Base-by-base conservation (phyloP, 2,329 filamentous ascomycete species). In the Lasiodiplodia citricola region DNA sequence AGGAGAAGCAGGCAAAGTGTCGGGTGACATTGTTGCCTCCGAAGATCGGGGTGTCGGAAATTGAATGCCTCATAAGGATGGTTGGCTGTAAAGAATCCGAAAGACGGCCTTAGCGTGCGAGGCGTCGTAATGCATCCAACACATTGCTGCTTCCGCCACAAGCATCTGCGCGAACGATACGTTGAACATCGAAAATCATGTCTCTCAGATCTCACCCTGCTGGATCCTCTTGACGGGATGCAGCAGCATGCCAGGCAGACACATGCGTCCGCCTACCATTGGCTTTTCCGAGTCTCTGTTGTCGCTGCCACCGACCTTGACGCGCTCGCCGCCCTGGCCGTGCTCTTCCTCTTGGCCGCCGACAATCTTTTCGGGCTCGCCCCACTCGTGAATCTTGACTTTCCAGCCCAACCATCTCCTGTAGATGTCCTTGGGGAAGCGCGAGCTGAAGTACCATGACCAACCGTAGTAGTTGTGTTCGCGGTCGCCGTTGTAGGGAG, bases 401-500 rank as follows among this genome's bases (percentile, higher is more conserved):
- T 87, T 88, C 75, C 95, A 88, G 1, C 94, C 94, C 44, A 97
- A 82, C 95, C 95, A 98, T 70, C 93, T 86, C 62, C 89, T 86
- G 84, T 96, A 97, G 75, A 98, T 75, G 71, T 93, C 93, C 2
- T 90, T 87, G 7, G 92, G 90, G 76, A 97, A 97, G 1, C 90
- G 89, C 0, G 92, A 91, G 73, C 94, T 92, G 80, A 97, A 97
- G 80, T 96, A 97, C 94, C 94, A 98, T 23, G 90, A 93, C 75
- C 93, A 89, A 0, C 94, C 94, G 66, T 87, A 85, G 76, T 97
- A 91, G 79, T 97, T 97, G 80, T 96, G 93, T 81, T 97, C 94
- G 21, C 93, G 86, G 73, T 96, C 92, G 47, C 81, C 80, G 69
- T 83, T 83, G 70, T 83, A 84, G 10, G 80, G 78, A 2, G 73